Base-by-base conservation (phyloP, 2,329 filamentous ascomycete species). In the Aspergillus felis region DNA sequence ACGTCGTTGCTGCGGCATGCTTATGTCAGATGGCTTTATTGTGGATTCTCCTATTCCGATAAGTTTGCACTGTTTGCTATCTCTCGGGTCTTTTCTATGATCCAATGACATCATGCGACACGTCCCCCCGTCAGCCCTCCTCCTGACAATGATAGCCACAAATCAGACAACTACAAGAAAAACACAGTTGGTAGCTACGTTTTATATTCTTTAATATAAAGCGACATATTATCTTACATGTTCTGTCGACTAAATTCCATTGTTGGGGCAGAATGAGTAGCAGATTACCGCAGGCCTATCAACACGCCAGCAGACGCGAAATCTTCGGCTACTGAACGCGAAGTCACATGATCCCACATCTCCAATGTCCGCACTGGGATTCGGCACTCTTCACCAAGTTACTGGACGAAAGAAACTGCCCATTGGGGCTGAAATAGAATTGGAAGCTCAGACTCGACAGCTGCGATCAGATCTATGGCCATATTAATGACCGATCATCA, bases 81-180 rank as follows among this genome's bases (percentile, higher is more conserved):
- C 42, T 46, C 60, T 60, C 57, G 46, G 32, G 25, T 59, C 48
- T 25, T 27, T 17, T 22, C 20, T 28, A 28, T 38, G 20, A 17
- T 29, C 9, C 32, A 24, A 61, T 67, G 66, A 68, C 68, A 69
- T 71, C 68, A 71, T 57, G 22, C 22, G 49, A 57, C 68, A 66
- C 68, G 68, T 70, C 66, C 63, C 50, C 68, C 64, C 53, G 41
- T 32, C 55, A 48, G 44, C 58, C 46, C 47, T 53, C 49, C 55
- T 25, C 24, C 6, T 14, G 10, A 47, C 44, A 14, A 24, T 24
- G 3, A 47, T 25, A 14, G 22, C 22, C 8, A 7, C 48, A 57
- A 38, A 29, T 48, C 24, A 24, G 27, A 24, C 17, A 22, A 54
- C 32, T 10, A 56, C 14, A n/a, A 12, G 41, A 14, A 20, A 7